Conservation (phyloP, 2,329 filamentous ascomycete genomes). For the Daldinia sp. region DNA sequence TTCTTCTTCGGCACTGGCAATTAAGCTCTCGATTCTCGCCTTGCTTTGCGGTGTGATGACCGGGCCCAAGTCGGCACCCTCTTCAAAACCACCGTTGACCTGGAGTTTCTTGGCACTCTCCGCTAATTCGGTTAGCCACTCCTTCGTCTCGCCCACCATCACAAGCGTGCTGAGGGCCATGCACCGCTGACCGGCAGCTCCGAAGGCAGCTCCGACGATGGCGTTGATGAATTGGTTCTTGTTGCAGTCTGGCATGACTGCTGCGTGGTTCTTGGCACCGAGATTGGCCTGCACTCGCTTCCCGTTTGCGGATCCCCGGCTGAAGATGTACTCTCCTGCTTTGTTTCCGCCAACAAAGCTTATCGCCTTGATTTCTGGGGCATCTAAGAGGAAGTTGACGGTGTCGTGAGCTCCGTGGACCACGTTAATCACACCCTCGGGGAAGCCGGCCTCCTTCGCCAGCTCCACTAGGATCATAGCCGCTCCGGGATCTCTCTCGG, state of each 20-base stretch:
- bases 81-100: constrained; percentile 85
- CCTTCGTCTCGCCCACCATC: constrained; percentile 85
- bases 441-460: constrained; percentile 83
- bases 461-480: constrained; percentile 88
- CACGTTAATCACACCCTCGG: constrained; percentile 83
- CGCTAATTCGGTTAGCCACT: constrained; percentile 83
- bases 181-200: constrained; percentile 85
- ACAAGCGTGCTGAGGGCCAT: constrained; percentile 89
- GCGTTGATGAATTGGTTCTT: constrained; percentile 91
- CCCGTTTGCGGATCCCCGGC: constrained; percentile 82
- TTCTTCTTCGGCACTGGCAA: constrained; percentile 81
- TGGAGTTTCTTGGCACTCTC: constrained; percentile 78
- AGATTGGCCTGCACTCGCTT: constrained; percentile 91
- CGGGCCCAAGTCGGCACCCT: constrained; percentile 82
- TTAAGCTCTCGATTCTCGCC: constrained; percentile 80
- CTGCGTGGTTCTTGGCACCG: constrained; percentile 89
- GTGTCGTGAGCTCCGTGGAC: constrained; percentile 84
- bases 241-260: constrained; percentile 86
- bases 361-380: constrained; percentile 86
- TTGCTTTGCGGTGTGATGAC: constrained; percentile 85
- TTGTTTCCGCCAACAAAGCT: constrained; percentile 90
- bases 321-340: constrained; percentile 88
- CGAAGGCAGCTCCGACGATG: constrained; percentile 85
- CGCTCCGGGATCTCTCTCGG: constrained; percentile 85
- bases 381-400: constrained; percentile 88